Conservation (phyloP, 441 rosid species). For the Gossypium gossypioides region DNA sequence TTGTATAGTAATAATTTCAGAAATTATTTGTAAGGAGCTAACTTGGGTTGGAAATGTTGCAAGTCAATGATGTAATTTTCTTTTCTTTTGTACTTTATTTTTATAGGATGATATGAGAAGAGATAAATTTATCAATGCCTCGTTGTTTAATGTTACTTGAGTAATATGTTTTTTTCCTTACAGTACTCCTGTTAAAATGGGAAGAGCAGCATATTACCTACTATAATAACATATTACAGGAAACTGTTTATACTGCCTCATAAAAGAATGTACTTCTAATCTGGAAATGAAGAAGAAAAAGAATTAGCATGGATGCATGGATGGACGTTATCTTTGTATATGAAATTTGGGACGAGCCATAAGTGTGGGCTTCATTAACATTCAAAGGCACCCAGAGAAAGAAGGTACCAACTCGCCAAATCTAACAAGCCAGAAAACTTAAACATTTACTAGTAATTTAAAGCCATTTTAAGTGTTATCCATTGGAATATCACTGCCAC, state of each 20-base stretch:
- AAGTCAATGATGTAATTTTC: not conserved
- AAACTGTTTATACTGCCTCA: not conserved
- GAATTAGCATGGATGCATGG: not conserved
- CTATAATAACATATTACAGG: too few species aligned
- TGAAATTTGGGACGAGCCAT: not conserved
- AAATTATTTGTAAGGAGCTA: not conserved
- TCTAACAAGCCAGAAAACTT: constrained; percentile 16
- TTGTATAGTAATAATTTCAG: not conserved
- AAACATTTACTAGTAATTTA: constrained; percentile 18
- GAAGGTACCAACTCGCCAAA: not conserved
- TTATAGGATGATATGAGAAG: not conserved
- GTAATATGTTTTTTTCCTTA: too few species aligned
- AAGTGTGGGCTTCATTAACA: not conserved
- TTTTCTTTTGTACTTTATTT: not conserved
- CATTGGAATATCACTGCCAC: constrained; percentile 51
- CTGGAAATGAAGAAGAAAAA: not conserved
- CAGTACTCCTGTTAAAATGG: too few species aligned
- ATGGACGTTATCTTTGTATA: not conserved
- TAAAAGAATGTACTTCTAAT: not conserved
- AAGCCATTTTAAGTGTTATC: constrained; percentile 42
- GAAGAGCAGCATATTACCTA: too few species aligned
- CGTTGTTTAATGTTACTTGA: too few species aligned
- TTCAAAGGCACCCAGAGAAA: not conserved
- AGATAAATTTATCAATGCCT: too few species aligned
- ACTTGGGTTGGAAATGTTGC: not conserved